phyloP scores from a whole-genome alignment of 441 rosid species.

The Euphorbia celastroides region DNA sequence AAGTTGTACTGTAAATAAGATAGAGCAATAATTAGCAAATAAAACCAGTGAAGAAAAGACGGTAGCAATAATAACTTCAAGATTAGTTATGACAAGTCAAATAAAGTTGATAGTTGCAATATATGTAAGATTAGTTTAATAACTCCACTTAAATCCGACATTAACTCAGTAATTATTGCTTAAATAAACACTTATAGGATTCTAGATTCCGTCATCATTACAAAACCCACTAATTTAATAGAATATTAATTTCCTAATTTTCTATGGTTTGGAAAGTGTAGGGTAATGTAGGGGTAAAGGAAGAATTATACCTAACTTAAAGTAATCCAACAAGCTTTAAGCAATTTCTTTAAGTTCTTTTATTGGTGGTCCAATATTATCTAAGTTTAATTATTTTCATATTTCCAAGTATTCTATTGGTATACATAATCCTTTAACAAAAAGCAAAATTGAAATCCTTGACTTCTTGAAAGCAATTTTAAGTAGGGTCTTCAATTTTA shows the following conservation, averaged over 20 bases:
- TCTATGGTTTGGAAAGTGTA: slow-evolving; percentile 6
- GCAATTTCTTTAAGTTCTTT: neutral
- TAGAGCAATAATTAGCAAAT: no score
- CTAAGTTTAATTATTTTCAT: neutral
- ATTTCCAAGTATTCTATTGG: neutral
- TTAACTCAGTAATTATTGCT: slow-evolving; percentile 1
- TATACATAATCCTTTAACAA: slow-evolving; percentile 1
- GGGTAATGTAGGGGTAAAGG: slow-evolving; percentile 18
- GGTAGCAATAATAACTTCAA: no score
- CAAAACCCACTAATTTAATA: slow-evolving; percentile 6
- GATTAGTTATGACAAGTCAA: no score
- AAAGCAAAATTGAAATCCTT: slow-evolving; percentile 4
- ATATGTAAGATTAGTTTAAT: neutral
- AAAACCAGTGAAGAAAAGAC: no score
- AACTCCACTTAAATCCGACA: neutral
- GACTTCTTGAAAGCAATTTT: slow-evolving; percentile 5
- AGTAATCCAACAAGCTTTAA: neutral
- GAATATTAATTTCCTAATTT: neutral
- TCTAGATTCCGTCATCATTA: slow-evolving; percentile 13
- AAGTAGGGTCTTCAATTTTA: slow-evolving; percentile 15
- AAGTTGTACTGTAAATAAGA: no score
- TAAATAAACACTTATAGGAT: slow-evolving; percentile 13
- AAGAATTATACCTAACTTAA: slow-evolving; percentile 17
- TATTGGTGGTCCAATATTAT: neutral
- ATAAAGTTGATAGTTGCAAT: slow-evolving; percentile 1